These are phyloP conservation scores for Kalmanozyma brasiliensis DNA, from an alignment of 1,284 basidiomycete species.

Conservation along the genomic window DNA sequence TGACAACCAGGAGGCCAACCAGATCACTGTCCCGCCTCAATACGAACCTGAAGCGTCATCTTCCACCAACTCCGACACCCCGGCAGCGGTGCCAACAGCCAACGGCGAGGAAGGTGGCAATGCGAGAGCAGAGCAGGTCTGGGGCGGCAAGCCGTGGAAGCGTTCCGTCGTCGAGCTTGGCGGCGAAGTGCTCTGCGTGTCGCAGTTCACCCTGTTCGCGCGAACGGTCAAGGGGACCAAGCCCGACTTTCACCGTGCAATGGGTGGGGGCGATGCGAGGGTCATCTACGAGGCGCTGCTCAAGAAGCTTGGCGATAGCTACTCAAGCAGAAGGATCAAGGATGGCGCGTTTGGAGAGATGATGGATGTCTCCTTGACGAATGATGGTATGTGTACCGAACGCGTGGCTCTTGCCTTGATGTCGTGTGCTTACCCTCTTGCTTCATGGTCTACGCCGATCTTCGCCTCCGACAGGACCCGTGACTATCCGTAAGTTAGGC, in stretches of 20 bases:
- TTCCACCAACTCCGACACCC: background rate
- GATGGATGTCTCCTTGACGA: slow-evolving; percentile 65
- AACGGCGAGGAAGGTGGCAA: slow-evolving; percentile 8
- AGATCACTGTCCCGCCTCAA: slow-evolving; percentile 39
- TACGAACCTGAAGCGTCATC: slow-evolving; percentile 31
- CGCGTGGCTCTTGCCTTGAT: too few species aligned
- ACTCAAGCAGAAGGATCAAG: slow-evolving; percentile 49
- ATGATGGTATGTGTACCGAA: slow-evolving; percentile 56
- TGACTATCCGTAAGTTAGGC: slow-evolving; percentile 50
- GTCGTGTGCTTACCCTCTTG: too few species aligned
- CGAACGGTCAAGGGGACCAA: slow-evolving; percentile 63
- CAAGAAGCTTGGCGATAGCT: slow-evolving; percentile 42
- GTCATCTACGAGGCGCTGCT: slow-evolving; percentile 58
- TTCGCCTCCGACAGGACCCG: slow-evolving; percentile 46
- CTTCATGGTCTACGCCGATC: too few species aligned
- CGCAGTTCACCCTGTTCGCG: slow-evolving; percentile 65
- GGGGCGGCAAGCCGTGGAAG: slow-evolving; percentile 62
- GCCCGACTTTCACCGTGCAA: slow-evolving; percentile 64
- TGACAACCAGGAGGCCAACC: slow-evolving; percentile 42
- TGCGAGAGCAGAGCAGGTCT: slow-evolving; percentile 46
- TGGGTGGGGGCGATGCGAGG: slow-evolving; percentile 50
- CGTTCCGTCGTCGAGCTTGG: slow-evolving; percentile 57
- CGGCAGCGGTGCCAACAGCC: background rate
- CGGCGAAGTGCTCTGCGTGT: slow-evolving; percentile 64
- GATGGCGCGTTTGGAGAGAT: slow-evolving; percentile 65